These are phyloP conservation scores for Cyberlindnera mycetangii DNA, from an alignment of 805 yeast species.

Conservation along the genomic window DNA sequence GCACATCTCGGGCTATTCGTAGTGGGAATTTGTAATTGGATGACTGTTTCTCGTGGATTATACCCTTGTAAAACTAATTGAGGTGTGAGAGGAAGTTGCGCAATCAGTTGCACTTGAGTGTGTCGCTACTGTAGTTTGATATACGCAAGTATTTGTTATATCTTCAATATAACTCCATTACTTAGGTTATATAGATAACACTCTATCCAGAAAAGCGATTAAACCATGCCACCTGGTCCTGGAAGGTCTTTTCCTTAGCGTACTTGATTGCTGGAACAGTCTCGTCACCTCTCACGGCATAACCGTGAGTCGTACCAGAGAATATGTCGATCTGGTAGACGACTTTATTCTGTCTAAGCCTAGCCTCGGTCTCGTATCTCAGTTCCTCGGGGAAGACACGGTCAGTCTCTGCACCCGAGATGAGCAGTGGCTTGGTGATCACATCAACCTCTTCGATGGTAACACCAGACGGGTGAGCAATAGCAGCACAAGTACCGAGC, in stretches of 20 bases:
- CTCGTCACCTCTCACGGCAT: slow-evolving; percentile 73
- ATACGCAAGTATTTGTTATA: no score
- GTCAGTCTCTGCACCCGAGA: slow-evolving; percentile 80
- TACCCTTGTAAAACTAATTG: no score
- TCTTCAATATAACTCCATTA: no score
- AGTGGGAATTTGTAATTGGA: no score
- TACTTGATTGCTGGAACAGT: slow-evolving; percentile 48
- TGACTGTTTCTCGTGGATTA: no score
- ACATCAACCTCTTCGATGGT: slow-evolving; percentile 59
- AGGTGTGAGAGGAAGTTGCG: no score
- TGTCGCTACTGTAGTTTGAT: no score
- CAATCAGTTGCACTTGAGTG: no score
- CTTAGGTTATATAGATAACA: no score
- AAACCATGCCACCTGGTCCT: slow-evolving; percentile 33
- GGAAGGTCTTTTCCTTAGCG: slow-evolving; percentile 65
- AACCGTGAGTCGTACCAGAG: slow-evolving; percentile 73
- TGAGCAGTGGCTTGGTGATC: slow-evolving; percentile 50
- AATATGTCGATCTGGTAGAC: slow-evolving; percentile 60
- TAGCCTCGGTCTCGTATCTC: slow-evolving; percentile 59
- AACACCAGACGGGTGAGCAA: slow-evolving; percentile 86
- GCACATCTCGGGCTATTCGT: no score
- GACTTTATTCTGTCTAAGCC: slow-evolving; percentile 49
- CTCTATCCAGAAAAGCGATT: slow-evolving; percentile 2
- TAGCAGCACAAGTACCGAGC: slow-evolving; percentile 57
- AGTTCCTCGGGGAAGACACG: slow-evolving; percentile 57